These are phyloP conservation scores for Bipolaris sorokiniana DNA, from an alignment of 2,329 filamentous ascomycete genomes.

Conservation along the genomic window DNA sequence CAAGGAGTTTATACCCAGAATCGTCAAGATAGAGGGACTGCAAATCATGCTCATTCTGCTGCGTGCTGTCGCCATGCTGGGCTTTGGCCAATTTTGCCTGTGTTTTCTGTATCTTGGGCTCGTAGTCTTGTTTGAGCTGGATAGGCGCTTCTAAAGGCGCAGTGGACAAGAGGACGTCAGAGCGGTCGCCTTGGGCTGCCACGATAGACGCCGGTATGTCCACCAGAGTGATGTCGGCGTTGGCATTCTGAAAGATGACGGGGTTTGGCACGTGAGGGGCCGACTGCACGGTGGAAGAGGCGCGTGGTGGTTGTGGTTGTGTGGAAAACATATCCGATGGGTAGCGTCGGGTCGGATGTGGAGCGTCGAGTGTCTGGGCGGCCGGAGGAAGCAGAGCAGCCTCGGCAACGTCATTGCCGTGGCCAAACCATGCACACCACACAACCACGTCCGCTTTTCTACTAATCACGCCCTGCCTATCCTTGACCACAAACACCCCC, in stretches of 20 bases:
- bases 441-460: constrained; percentile 14
- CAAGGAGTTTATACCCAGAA: constrained; percentile 39
- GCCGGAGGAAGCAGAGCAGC: constrained; percentile 15
- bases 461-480: constrained; percentile 3
- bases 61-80: constrained; percentile 33
- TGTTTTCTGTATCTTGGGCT: constrained; percentile 59
- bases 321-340: constrained; percentile 16
- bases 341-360: constrained; percentile 20
- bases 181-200: constrained; percentile 62
- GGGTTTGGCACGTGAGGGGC: constrained; percentile 2
- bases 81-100: constrained; percentile 52
- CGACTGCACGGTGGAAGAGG: not conserved
- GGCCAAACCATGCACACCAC: constrained; percentile 13
- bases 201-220: constrained; percentile 75
- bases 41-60: constrained; percentile 36
- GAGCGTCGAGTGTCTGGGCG: constrained; percentile 1
- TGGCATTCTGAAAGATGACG: constrained; percentile 62
- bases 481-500: not conserved
- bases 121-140: constrained; percentile 54
- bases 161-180: constrained; percentile 55
- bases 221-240: constrained; percentile 62
- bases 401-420: constrained; percentile 19
- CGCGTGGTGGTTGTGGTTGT: constrained; percentile 1
- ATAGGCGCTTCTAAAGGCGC: constrained; percentile 56
- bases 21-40: constrained; percentile 12